These are phyloP conservation scores for Saccharomycopsis schoenii DNA, from an alignment of 805 yeast genomes.

Conservation along the genomic window DNA sequence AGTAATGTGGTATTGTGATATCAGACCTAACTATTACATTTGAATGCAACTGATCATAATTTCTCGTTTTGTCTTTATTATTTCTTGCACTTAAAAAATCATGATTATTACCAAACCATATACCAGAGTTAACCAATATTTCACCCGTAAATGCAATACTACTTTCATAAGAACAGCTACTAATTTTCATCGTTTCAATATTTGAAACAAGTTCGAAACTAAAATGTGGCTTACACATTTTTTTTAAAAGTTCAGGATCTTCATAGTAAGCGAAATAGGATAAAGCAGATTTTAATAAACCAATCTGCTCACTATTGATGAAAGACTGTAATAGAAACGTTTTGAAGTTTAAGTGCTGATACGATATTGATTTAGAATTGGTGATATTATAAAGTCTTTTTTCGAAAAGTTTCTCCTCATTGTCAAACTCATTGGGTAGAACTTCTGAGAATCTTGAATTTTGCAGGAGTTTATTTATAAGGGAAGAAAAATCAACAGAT, in stretches of 20 bases:
- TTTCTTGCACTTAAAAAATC: conserved; percentile 43
- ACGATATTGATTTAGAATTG: neutral
- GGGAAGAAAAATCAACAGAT: neutral
- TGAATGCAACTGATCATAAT: neutral
- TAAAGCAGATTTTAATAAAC: neutral
- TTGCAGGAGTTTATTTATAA: neutral
- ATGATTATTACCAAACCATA: conserved; percentile 79
- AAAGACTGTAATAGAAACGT: neutral
- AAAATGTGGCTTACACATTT: neutral
- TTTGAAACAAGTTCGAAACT: neutral
- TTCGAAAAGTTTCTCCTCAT: neutral
- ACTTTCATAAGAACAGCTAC: neutral
- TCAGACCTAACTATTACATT: neutral
- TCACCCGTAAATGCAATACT: neutral
- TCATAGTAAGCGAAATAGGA: neutral
- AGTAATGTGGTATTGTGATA: conserved; percentile 9
- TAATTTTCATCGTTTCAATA: neutral
- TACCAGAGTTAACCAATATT: conserved; percentile 24
- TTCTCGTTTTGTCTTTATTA: neutral
- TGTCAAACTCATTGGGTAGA: neutral
- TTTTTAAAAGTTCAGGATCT: neutral
- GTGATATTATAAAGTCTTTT: neutral
- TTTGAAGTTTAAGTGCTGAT: neutral
- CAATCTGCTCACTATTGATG: neutral
- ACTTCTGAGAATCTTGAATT: neutral